Base-by-base conservation (phyloP, 768 basidiomycete genomes). In the Trametes coccinea region DNA sequence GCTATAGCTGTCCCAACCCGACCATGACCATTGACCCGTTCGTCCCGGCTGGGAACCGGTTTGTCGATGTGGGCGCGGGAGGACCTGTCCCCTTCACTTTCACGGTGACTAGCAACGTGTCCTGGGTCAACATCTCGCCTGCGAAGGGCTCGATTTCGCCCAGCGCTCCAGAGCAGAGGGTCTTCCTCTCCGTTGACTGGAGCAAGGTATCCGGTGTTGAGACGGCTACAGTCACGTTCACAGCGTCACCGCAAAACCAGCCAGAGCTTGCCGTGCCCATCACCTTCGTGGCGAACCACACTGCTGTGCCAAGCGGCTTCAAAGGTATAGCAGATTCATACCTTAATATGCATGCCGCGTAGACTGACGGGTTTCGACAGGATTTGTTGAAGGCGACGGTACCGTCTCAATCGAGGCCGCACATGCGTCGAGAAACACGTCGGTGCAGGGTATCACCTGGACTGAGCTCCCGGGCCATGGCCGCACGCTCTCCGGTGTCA, bases 341-440 rank as follows among this genome's bases (percentile, higher is more conserved):
- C 2, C 5, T 34, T 29, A 7, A 9, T 7, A 39, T 2, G 5
- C 1, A 3, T 13, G 30, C 2, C 4, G 13, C 11, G 13, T n/a
- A 17, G 44, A 17, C 41, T 46, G 1, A 22, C n/a, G 5, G 16
- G 1, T 33, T 27, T 29, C 27, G 46, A 63, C 34, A 68, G 85
- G 86, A 2, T 86, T 87, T 63, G 81, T 90, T 17, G 86, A 90
- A 64, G 84, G 81, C n/a, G 79, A 83, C 44, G 86, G 87, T 10
- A 82, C 79, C n/a, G 76, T 90, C 34, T 83, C 84, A 0, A 86
- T 89, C 30, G 87, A 90, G 65, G 88, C 87, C 31, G 83, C 79
- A 2, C 88, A 90, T 69, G 76, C 81, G 0, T 75, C 80, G 2
- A 75, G 70, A 22, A 80, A 78, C 67, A 76, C 74, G 0, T 68